Evolutionary conservation across 768 basidiomycete genomes (phyloP).

Genomic region (Rossbeevera mucosa): DNA sequence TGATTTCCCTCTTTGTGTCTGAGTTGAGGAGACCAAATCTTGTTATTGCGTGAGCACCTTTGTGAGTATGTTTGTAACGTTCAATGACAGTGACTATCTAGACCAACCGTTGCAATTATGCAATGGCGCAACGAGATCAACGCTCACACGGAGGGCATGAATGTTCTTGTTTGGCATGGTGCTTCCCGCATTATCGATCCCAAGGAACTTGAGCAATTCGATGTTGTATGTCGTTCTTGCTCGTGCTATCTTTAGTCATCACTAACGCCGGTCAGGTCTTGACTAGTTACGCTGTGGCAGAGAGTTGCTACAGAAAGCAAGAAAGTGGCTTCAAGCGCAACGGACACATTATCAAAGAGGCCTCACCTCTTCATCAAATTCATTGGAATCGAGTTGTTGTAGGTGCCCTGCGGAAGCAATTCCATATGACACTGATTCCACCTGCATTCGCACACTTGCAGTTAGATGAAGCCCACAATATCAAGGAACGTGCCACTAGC

Average conservation of each 20-base stretch:
- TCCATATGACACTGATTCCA: background rate
- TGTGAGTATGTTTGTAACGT: background rate
- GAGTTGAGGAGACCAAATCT: slow-evolving; percentile 79
- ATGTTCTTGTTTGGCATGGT: slow-evolving; percentile 93
- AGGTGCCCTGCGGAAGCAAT: slow-evolving; percentile 23
- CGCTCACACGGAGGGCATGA: slow-evolving; percentile 76
- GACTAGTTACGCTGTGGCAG: slow-evolving; percentile 84
- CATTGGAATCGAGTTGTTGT: slow-evolving; percentile 81
- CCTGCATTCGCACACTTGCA: slow-evolving; percentile 23
- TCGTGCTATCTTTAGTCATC: background rate
- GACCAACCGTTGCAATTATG: slow-evolving; percentile 51
- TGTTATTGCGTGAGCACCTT: slow-evolving; percentile 75
- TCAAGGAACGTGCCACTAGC: slow-evolving; percentile 92
- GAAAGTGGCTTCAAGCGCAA: slow-evolving; percentile 88
- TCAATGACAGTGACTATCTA: slow-evolving; percentile 15
- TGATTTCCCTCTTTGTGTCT: slow-evolving; percentile 82
- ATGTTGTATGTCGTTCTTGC: slow-evolving; percentile 58
- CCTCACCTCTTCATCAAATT: slow-evolving; percentile 78
- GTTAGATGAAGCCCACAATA: slow-evolving; percentile 97
- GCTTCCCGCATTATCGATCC: slow-evolving; percentile 60
- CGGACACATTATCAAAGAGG: slow-evolving; percentile 79
- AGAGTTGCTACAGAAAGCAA: slow-evolving; percentile 91
- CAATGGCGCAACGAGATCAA: slow-evolving; percentile 95
- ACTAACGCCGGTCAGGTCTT: slow-evolving; percentile 50
- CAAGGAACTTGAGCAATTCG: slow-evolving; percentile 72